Evolutionary conservation across 495 filamentous ascomycete genomes (phyloP), one percentile per base, ranked within the genome.

Genomic region (Trichocladium uniseriatum): DNA sequence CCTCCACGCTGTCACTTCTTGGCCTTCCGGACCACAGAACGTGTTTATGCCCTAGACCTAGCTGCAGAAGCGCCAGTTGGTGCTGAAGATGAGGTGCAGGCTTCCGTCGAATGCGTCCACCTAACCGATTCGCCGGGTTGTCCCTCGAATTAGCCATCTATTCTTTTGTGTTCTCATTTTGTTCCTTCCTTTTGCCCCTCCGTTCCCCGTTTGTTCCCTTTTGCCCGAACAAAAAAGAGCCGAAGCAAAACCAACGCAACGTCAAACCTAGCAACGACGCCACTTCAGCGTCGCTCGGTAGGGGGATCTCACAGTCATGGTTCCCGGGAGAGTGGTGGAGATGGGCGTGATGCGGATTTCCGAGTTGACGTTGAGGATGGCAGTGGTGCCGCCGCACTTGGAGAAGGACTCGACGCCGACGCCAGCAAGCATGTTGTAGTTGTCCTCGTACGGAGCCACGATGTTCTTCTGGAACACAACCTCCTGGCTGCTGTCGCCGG

Each of bases 341-440:
- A 61, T 54, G 28, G 57, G 52, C 18, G 51, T 60, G 47, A 69
- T 61, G 45, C 60, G 54, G 43, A 65, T 58, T 40, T 65, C 54
- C 29, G 64, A 66, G 58, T 69, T 63, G 48, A 69, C 60, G 49
- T 69, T 69, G 51, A 65, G 51, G 39, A 67, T 57, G 31, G 64
- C 59, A 2, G 60, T 55, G 21, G 48, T 45, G 34, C 19, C 36
- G 31, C 66, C 64, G 56, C 66, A 69, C 22, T 47, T 45, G 36
- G 59, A 59, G 48, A 54, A 67, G 35, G 48, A 54, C 52, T 62
- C 56, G 50, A 66, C 35, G 35, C 59, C 57, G 47, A 64, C 60
- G 40, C 60, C 60, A 14, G 63, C 56, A 2, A 62, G 45, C 47
- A 66, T 51, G 54, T 52, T 54, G 49, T 67, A 66, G 52, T 59